Percentiles rank a stretch among this genome's conserved stretches.
Conservation (phyloP, 257 asterid species). For the Solanum lycopersicoides region DNA sequence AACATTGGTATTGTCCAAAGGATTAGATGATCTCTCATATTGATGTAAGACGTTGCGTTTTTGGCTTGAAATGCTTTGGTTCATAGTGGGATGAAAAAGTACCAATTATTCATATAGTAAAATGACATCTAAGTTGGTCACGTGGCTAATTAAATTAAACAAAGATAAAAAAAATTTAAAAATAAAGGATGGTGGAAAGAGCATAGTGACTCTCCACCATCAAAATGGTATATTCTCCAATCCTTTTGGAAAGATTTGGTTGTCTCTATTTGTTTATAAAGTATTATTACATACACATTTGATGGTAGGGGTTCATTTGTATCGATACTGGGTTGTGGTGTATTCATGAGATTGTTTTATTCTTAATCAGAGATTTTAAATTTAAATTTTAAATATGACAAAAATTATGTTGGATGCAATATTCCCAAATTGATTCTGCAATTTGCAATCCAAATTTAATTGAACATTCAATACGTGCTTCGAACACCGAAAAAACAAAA, state of each 20-base stretch:
- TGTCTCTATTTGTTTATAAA: conserved; percentile 12
- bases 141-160: neutral
- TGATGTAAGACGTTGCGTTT: neutral
- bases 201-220: conserved; percentile 36
- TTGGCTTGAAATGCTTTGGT: conserved; percentile 8
- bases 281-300: conserved; percentile 15
- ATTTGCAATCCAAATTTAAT: rapidly evolving
- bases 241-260: conserved; percentile 4
- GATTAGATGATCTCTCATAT: neutral
- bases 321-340: no score
- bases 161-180: neutral
- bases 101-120: neutral
- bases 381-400: no score
- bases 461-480: no score
- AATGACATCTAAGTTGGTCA: neutral
- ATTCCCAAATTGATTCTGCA: neutral
- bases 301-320: conserved; percentile 53
- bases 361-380: rapidly evolving
- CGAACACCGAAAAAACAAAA: rapidly evolving
- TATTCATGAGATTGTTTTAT: no score
- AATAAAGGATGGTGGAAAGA: conserved; percentile 45
- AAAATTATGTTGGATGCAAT: no score
- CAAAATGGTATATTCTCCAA: conserved; percentile 49
- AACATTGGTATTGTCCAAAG: neutral
- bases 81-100: neutral